Conservation (phyloP, 148 eudicot genomes). For the Camellia granthamiana region DNA sequence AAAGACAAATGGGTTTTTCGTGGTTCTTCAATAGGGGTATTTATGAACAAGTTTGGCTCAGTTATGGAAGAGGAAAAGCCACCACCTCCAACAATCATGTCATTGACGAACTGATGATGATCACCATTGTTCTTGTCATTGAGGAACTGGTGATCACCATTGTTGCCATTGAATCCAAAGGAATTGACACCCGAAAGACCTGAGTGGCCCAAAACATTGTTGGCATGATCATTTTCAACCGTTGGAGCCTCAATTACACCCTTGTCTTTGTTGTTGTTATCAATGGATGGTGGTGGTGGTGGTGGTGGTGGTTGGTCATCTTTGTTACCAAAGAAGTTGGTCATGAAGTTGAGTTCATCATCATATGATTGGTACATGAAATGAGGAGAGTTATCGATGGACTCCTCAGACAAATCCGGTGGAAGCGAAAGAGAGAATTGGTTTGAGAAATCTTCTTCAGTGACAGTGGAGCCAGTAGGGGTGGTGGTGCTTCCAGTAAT, state of each 20-base stretch:
- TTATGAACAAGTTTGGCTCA: neutral
- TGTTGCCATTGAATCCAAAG: neutral
- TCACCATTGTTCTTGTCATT: neutral
- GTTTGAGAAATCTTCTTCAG: constrained; percentile 16
- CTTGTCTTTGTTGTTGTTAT: neutral
- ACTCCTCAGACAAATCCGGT: constrained; percentile 19
- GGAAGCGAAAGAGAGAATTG: neutral
- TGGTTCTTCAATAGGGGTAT: constrained; percentile 8
- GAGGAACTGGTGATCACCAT: neutral
- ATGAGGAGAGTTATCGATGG: constrained; percentile 29
- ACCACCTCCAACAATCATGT: neutral
- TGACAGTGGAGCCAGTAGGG: constrained; percentile 18
- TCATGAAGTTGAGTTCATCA: constrained; percentile 56
- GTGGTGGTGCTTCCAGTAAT: neutral
- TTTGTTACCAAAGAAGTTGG: constrained; percentile 26
- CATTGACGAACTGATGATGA: neutral
- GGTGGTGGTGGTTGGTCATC: neutral
- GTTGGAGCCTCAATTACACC: neutral
- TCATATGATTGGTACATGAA: constrained; percentile 26
- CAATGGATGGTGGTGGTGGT: neutral
- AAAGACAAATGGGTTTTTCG: constrained; percentile 12
- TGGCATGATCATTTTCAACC: neutral
- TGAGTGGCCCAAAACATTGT: neutral
- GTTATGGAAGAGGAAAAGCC: neutral
- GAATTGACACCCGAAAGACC: neutral